Conservation (phyloP, 371 early-diverging fungal species). For the Scutellospora calospora region DNA sequence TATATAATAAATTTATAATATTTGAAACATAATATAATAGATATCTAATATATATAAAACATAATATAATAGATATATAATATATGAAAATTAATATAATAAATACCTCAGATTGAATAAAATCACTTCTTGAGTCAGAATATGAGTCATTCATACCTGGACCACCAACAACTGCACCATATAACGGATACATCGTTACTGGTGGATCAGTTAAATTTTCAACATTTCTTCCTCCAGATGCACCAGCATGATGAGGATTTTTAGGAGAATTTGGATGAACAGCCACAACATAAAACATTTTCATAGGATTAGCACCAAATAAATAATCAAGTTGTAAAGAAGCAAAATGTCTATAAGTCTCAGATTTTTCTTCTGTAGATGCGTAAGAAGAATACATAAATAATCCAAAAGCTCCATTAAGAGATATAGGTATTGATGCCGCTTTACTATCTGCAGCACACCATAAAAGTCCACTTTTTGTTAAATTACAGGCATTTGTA, state of each 20-base stretch:
- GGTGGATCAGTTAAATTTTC: not conserved
- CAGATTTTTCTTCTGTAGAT: constrained; percentile 43
- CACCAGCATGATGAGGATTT: constrained; percentile 72
- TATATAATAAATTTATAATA: not conserved
- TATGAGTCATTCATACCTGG: constrained; percentile 64
- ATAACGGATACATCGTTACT: constrained; percentile 50
- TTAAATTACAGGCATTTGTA: constrained; percentile 56
- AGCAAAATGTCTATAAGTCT: constrained; percentile 58
- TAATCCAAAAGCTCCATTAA: constrained; percentile 50
- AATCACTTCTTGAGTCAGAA: constrained; percentile 59
- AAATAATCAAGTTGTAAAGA: constrained; percentile 58
- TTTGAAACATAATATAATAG: not conserved
- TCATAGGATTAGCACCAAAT: constrained; percentile 50
- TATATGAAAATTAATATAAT: constrained; percentile 26
- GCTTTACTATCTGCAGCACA: constrained; percentile 58
- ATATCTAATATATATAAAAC: not conserved
- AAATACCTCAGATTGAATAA: constrained; percentile 57
- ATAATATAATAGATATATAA: not conserved
- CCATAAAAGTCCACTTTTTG: constrained; percentile 64
- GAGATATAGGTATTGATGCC: constrained; percentile 59
- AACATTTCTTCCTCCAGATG: not conserved
- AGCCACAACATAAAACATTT: constrained; percentile 69
- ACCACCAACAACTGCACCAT: constrained; percentile 71
- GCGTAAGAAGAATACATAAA: constrained; percentile 39
- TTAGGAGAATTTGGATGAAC: constrained; percentile 69